Evolutionary conservation across 2,329 filamentous ascomycete species (phyloP).

Genomic region (Trichoderma atroviride): DNA sequence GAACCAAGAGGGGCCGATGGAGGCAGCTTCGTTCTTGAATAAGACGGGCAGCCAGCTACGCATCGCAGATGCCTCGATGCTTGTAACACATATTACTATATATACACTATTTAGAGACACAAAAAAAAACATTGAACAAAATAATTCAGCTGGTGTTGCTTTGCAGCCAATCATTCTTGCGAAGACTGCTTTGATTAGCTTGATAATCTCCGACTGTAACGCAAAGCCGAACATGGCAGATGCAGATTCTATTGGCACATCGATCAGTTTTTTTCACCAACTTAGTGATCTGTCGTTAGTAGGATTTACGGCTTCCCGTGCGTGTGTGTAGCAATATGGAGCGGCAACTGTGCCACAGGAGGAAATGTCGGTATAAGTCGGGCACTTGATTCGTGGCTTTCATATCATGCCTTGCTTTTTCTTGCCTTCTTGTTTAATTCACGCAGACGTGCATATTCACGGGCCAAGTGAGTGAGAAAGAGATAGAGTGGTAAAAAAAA

Average conservation of each 20-base stretch:
- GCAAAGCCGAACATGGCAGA: conserved; percentile 11
- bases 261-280: neutral
- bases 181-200: neutral
- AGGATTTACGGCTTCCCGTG: neutral
- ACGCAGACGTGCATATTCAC: conserved; percentile 19
- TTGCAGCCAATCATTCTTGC: neutral
- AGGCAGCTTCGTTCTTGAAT: conserved; percentile 15
- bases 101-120: conserved; percentile 24
- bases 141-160: neutral
- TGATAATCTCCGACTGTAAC: conserved; percentile 20
- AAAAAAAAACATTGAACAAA: conserved; percentile 16
- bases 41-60: conserved; percentile 13
- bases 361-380: conserved; percentile 13
- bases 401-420: neutral
- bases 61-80: conserved; percentile 9
- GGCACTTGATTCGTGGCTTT: neutral
- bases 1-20: conserved; percentile 21
- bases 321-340: neutral
- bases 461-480: neutral
- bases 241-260: conserved; percentile 1
- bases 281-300: neutral
- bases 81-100: conserved; percentile 9
- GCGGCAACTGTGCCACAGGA: neutral
- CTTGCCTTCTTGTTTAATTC: neutral
- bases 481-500: neutral